Conservation (phyloP, 768 basidiomycete species). For the Lentinula detonsa region DNA sequence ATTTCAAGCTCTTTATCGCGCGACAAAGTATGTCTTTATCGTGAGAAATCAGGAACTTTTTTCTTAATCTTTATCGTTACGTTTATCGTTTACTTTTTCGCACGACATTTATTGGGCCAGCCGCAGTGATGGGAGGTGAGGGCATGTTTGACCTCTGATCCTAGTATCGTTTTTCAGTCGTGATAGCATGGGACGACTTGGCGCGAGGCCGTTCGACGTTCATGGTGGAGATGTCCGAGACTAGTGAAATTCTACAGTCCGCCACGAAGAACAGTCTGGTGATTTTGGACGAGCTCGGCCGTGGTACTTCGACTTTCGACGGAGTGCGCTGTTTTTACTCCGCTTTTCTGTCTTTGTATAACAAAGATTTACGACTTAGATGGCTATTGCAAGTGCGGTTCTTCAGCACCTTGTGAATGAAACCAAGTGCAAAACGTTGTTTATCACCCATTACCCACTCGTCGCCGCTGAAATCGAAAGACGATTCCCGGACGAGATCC, state of each 20-base stretch:
- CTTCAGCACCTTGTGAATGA: slow-evolving; percentile 61
- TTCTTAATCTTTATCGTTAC: no score
- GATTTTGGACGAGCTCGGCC: slow-evolving; percentile 84
- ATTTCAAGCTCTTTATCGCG: no score
- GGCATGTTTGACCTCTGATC: no score
- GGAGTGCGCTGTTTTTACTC: slow-evolving; percentile 42
- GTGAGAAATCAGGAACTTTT: no score
- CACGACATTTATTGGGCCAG: no score
- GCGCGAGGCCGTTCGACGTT: slow-evolving; percentile 86
- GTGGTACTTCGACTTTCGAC: slow-evolving; percentile 91
- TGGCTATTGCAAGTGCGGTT: slow-evolving; percentile 84
- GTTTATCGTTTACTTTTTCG: not conserved
- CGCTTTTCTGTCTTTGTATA: not conserved
- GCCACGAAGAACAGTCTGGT: slow-evolving; percentile 77
- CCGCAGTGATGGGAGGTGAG: no score
- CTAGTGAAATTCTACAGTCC: slow-evolving; percentile 78
- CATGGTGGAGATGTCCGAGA: slow-evolving; percentile 96
- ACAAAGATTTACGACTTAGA: slow-evolving; percentile 32
- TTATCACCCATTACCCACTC: slow-evolving; percentile 93
- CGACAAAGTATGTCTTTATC: no score
- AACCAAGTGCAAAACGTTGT: slow-evolving; percentile 68
- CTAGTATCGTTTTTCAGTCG: not conserved
- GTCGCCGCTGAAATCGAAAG: slow-evolving; percentile 65
- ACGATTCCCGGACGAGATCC: slow-evolving; percentile 51
- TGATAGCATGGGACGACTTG: slow-evolving; percentile 78